A percentile compares a stretch with the other conserved stretches of the same genome.
These are phyloP conservation scores for Botrytis pseudocinerea DNA, from an alignment of 2,329 filamentous ascomycete species.

Conservation along the genomic window DNA sequence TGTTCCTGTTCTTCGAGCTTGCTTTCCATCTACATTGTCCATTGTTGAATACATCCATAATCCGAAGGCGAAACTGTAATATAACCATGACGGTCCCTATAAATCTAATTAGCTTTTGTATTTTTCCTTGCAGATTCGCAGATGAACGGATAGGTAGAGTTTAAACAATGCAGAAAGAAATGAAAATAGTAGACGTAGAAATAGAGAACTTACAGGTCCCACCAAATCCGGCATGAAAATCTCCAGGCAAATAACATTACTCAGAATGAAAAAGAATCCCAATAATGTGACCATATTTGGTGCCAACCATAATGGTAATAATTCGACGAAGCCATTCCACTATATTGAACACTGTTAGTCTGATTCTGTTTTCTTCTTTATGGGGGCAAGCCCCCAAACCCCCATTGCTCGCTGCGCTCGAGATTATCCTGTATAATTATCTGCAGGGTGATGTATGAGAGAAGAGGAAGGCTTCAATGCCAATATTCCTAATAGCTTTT, in stretches of 20 bases:
- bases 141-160: background rate
- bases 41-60: conserved; percentile 99
- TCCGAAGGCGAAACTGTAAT: conserved; percentile 92
- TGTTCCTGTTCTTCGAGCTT: conserved; percentile 90
- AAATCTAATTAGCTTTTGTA: conserved; percentile 27
- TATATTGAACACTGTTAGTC: conserved; percentile 46
- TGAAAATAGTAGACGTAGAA: background rate
- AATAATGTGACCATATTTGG: conserved; percentile 97
- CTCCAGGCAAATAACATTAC: conserved; percentile 72
- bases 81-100: conserved; percentile 85
- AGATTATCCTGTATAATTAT: background rate
- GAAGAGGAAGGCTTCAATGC: background rate
- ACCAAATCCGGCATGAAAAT: conserved; percentile 86
- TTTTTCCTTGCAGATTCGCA: background rate
- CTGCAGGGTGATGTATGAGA: background rate
- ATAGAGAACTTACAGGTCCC: conserved; percentile 67
- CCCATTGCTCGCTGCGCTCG: background rate
- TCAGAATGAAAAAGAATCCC: conserved; percentile 91
- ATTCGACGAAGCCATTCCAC: conserved; percentile 96
- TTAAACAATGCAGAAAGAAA: background rate
- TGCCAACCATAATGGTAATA: conserved; percentile 92
- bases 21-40: conserved; percentile 98
- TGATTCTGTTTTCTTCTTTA: background rate
- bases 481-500: background rate
- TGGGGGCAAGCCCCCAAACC: conserved; percentile 5